Evolutionary conservation across 768 basidiomycete genomes (phyloP).

Genomic region (Suillus decipiens): DNA sequence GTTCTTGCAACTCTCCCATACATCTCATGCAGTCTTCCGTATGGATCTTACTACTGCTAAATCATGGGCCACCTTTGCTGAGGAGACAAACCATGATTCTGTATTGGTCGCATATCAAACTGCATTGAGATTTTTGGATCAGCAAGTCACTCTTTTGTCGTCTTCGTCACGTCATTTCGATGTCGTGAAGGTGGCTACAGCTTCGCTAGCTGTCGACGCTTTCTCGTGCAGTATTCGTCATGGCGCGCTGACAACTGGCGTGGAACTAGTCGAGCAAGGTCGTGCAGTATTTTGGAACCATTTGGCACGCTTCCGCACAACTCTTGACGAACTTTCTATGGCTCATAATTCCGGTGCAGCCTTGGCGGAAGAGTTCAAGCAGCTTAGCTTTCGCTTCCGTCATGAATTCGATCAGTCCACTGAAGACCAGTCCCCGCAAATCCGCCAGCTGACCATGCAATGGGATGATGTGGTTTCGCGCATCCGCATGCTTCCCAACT

Average conservation of each 20-base stretch:
- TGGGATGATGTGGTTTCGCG: conserved; percentile 12
- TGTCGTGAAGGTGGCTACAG: neutral
- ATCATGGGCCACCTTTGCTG: neutral
- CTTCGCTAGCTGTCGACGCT: neutral
- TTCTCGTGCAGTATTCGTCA: neutral
- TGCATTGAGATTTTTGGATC: neutral
- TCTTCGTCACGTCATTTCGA: neutral
- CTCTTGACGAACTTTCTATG: neutral
- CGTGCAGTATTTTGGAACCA: neutral
- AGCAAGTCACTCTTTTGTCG: neutral
- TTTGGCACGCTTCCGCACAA: neutral
- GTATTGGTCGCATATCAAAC: neutral
- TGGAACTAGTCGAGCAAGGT: neutral
- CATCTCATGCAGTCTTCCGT: neutral
- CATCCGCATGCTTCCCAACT: conserved; percentile 16
- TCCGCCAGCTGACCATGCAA: conserved; percentile 5
- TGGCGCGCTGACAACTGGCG: neutral
- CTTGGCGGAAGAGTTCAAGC: conserved; percentile 30
- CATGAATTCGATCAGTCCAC: neutral
- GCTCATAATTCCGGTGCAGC: neutral
- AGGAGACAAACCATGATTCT: neutral
- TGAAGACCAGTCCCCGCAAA: conserved; percentile 2
- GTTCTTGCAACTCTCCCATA: neutral
- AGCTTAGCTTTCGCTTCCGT: conserved; percentile 14
- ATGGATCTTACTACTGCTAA: neutral